A percentile compares a stretch with the other conserved stretches of the same genome.
phyloP scores from a whole-genome alignment of 768 basidiomycete genomes.

The Chalciporus piperatus region DNA sequence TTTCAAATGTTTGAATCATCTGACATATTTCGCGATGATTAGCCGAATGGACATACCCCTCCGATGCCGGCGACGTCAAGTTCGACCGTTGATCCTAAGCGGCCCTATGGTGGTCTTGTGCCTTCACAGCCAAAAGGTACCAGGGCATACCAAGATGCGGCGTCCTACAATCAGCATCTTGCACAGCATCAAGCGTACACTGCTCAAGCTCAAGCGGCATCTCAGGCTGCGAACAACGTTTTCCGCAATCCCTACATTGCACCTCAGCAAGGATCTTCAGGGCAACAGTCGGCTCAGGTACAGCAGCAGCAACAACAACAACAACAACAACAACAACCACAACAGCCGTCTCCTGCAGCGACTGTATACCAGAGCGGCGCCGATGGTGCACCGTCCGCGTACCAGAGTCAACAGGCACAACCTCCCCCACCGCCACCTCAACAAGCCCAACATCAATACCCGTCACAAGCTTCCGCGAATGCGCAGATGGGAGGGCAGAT shows the following conservation, averaged over 20 bases:
- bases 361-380: conserved; percentile 24
- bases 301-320: conserved; percentile 30
- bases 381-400: conserved; percentile 16
- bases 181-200: conserved; percentile 93
- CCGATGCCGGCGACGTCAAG: conserved; percentile 31
- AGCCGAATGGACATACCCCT: conserved; percentile 52
- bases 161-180: conserved; percentile 91
- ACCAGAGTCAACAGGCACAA: conserved; percentile 28
- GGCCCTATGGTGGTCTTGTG: conserved; percentile 91
- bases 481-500: conserved; percentile 21
- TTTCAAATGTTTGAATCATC: conserved; percentile 3
- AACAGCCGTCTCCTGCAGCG: conserved; percentile 7
- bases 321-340: conserved; percentile 11
- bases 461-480: conserved; percentile 23
- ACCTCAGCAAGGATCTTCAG: conserved; percentile 39
- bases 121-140: conserved; percentile 85
- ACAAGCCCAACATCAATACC: conserved; percentile 24
- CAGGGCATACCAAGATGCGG: conserved; percentile 87
- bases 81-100: conserved; percentile 62
- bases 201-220: conserved; percentile 75
- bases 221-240: conserved; percentile 64
- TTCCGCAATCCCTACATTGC: conserved; percentile 83
- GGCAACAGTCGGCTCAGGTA: conserved; percentile 32
- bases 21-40: conserved; percentile 3
- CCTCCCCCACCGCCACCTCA: conserved; percentile 26